These are phyloP conservation scores for Solanum paucissectum DNA, from an alignment of 257 asterid species.

Conservation along the genomic window DNA sequence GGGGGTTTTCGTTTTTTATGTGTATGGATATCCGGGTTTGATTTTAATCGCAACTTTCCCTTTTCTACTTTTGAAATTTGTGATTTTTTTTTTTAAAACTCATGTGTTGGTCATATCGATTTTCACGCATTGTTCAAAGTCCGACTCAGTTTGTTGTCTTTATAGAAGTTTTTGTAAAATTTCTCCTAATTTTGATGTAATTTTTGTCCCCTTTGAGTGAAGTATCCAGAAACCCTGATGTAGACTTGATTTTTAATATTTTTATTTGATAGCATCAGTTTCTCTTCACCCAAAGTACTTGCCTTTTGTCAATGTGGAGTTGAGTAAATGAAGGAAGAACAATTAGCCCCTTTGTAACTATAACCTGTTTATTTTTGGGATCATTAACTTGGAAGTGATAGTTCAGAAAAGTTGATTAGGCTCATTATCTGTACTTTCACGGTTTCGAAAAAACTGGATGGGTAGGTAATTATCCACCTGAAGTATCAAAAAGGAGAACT, in stretches of 20 bases:
- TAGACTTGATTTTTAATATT: neutral
- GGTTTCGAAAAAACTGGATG: neutral
- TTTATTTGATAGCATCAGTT: neutral
- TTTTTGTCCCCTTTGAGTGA: neutral
- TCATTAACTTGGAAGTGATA: neutral
- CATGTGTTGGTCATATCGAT: neutral
- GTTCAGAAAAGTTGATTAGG: neutral
- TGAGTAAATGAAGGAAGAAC: neutral
- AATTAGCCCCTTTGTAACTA: neutral
- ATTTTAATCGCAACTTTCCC: neutral
- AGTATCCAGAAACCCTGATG: neutral
- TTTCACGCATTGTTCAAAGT: neutral
- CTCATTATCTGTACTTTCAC: neutral
- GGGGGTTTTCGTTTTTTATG: neutral
- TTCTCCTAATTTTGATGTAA: neutral
- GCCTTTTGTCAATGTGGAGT: neutral
- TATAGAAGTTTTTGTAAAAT: neutral
- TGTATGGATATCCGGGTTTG: neutral
- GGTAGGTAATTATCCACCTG: neutral
- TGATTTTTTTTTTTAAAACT: neutral
- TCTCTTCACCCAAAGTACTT: neutral
- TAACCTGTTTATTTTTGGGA: neutral
- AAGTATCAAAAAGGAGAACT: neutral
- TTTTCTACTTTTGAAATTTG: neutral
- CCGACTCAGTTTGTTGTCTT: neutral